Percentiles rank a stretch among this genome's conserved stretches.
Conservation (phyloP, 2,329 filamentous ascomycete species). For the Hymenoscyphus repandus region DNA sequence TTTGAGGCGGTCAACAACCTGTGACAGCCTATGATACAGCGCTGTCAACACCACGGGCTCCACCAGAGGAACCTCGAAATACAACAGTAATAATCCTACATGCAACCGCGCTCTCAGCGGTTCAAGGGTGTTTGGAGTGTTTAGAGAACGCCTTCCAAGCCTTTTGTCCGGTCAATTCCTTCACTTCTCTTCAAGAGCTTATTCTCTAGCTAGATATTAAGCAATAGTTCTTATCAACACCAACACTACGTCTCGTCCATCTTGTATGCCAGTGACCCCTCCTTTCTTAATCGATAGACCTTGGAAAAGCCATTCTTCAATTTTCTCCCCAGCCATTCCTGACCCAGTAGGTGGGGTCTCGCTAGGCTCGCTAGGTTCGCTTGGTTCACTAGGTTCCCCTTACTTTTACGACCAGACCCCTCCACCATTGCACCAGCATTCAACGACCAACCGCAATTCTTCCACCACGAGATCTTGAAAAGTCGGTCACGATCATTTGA, state of each 20-base stretch:
- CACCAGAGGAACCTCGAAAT: neutral
- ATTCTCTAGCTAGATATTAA: too few species aligned
- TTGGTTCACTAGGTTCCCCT: neutral
- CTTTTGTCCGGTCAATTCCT: too few species aligned
- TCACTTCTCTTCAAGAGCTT: too few species aligned
- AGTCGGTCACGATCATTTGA: conserved; percentile 11
- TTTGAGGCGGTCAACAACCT: conserved; percentile 1
- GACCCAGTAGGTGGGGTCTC: neutral
- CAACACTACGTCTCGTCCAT: too few species aligned
- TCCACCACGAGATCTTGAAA: neutral
- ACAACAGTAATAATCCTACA: neutral
- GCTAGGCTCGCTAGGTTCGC: neutral
- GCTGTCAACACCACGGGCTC: neutral
- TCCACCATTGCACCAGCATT: neutral
- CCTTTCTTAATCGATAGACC: too few species aligned
- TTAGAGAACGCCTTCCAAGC: too few species aligned
- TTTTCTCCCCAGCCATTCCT: neutral
- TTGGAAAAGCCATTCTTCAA: too few species aligned
- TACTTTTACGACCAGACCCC: conserved; percentile 1
- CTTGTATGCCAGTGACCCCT: too few species aligned
- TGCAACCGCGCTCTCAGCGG: too few species aligned
- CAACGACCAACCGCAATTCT: neutral
- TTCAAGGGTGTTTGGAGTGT: too few species aligned
- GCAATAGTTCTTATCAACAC: too few species aligned
- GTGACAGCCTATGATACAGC: conserved; percentile 1